Conservation (phyloP, 2,329 filamentous ascomycete genomes). For the Cordyceps cateniannulata region DNA sequence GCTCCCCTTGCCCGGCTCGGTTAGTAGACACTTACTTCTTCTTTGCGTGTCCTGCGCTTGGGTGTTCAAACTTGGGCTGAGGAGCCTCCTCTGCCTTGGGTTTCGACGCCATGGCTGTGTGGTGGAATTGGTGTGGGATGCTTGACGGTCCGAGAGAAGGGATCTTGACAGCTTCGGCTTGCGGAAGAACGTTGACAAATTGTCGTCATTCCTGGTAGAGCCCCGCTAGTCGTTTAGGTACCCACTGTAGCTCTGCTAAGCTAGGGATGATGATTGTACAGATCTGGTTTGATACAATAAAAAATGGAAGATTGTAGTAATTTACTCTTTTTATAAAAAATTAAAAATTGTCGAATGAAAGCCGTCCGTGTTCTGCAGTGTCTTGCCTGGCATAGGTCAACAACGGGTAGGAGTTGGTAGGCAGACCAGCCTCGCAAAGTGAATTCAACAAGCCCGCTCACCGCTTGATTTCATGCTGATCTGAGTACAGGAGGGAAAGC, state of each 20-base stretch:
- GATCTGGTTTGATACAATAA: background rate
- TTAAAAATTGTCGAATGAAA: no score
- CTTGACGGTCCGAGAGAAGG: constrained; percentile 14
- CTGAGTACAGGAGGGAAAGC: no score
- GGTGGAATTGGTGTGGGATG: constrained; percentile 14
- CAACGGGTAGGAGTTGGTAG: no score
- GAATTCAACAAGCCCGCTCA: no score
- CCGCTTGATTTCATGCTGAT: no score
- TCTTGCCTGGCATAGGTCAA: no score
- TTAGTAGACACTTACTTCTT: constrained; percentile 36
- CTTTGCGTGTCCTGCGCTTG: constrained; percentile 42
- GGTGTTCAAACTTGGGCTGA: constrained; percentile 38
- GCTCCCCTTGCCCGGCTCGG: background rate
- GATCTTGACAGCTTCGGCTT: constrained; percentile 11
- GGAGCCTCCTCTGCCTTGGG: constrained; percentile 17
- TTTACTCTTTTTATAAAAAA: no score
- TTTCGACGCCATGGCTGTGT: constrained; percentile 33
- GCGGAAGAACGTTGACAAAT: background rate
- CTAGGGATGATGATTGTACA: background rate
- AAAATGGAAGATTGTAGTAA: background rate
- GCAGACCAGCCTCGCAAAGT: no score
- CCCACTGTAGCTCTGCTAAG: constrained; percentile 2
- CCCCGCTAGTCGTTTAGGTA: constrained; percentile 4
- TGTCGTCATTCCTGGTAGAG: background rate
- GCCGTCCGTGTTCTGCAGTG: no score